Conservation (phyloP, 192 early-diverging fungal species). For the Linnemannia hyalina region DNA sequence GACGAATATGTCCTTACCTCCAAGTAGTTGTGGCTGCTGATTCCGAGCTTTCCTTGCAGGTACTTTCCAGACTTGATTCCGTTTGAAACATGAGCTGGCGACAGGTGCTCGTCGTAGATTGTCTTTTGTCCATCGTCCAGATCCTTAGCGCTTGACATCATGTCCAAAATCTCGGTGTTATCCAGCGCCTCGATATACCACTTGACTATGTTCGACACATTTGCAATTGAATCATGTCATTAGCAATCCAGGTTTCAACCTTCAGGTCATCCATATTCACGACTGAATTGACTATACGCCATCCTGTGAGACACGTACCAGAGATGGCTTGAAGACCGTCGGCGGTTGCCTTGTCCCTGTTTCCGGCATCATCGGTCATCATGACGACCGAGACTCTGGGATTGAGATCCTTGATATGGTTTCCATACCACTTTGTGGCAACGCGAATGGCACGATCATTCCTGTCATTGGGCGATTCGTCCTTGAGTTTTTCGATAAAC, state of each 20-base stretch:
- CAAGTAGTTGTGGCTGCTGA: conserved; percentile 90
- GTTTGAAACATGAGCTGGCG: conserved; percentile 80
- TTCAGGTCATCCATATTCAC: neutral
- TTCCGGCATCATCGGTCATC: conserved; percentile 93
- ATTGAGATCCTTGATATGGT: conserved; percentile 69
- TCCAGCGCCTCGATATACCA: conserved; percentile 81
- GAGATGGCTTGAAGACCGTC: conserved; percentile 78
- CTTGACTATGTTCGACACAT: conserved; percentile 60
- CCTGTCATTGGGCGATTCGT: conserved; percentile 93
- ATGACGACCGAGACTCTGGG: conserved; percentile 71
- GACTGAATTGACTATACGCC: neutral
- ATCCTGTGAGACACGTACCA: conserved; percentile 52
- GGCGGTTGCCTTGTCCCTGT: conserved; percentile 75
- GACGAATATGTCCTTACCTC: conserved; percentile 63
- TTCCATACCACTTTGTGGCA: conserved; percentile 86
- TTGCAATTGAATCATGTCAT: neutral
- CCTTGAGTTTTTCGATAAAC: conserved; percentile 83
- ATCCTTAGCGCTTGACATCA: conserved; percentile 79
- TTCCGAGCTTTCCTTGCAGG: conserved; percentile 84
- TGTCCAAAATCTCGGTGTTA: conserved; percentile 91
- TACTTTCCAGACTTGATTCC: conserved; percentile 88
- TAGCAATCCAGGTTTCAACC: neutral
- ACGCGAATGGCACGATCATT: conserved; percentile 96
- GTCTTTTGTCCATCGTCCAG: conserved; percentile 73
- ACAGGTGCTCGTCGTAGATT: conserved; percentile 77